Percentiles rank a stretch among this genome's conserved stretches.
Evolutionary conservation across 257 asterid species (phyloP).

Genomic region (Prunella vulgaris): DNA sequence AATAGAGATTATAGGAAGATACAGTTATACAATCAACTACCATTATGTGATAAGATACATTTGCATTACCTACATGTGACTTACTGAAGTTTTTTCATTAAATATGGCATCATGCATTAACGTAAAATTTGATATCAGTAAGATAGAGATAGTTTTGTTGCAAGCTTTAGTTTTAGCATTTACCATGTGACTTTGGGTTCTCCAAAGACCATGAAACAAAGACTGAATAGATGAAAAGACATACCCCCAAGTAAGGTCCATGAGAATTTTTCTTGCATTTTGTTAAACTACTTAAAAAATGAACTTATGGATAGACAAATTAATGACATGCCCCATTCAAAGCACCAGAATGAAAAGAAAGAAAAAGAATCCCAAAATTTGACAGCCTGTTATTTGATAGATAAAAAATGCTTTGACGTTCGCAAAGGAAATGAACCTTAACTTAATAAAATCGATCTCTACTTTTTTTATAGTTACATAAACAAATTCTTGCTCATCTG

Average conservation of each 20-base stretch:
- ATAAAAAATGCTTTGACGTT: background rate
- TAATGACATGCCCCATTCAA: background rate
- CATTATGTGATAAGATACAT: conserved; percentile 10
- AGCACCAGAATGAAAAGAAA: background rate
- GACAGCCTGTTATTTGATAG: background rate
- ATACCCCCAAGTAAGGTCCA: background rate
- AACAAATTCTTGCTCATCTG: background rate
- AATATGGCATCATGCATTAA: background rate
- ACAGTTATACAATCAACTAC: background rate
- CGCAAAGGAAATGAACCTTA: background rate
- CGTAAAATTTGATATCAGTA: conserved; percentile 5
- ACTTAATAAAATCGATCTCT: background rate
- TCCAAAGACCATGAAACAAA: background rate
- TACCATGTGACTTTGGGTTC: background rate
- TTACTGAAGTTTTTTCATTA: background rate
- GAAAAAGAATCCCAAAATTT: background rate
- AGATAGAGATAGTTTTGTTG: background rate
- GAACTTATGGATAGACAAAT: background rate
- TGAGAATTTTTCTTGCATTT: background rate
- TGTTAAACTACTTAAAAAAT: background rate
- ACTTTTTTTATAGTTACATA: too few species aligned
- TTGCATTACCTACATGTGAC: background rate
- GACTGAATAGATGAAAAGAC: background rate
- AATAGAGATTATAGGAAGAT: conserved; percentile 4
- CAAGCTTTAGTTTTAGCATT: background rate